These are phyloP conservation scores for Steccherinum ochraceum DNA, from an alignment of 768 basidiomycete genomes.

Conservation along the genomic window DNA sequence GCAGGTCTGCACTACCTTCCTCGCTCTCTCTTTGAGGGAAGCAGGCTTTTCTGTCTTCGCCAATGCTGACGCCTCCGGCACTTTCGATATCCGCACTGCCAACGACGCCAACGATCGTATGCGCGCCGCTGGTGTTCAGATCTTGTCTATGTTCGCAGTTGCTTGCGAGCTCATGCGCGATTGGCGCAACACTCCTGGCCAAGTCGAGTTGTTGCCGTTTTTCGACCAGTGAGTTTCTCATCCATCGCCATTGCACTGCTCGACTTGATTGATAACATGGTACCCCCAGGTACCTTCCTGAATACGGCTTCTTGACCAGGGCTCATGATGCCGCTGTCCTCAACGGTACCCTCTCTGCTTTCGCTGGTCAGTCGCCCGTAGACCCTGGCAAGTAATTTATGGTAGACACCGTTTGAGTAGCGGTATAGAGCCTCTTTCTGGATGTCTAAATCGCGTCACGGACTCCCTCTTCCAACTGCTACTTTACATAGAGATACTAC, in stretches of 20 bases:
- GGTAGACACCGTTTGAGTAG: no score
- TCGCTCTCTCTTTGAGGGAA: slow-evolving; percentile 38
- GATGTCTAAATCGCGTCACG: no score
- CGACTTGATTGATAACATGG: neutral
- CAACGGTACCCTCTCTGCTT: slow-evolving; percentile 7
- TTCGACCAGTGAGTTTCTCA: slow-evolving; percentile 34
- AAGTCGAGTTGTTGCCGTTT: slow-evolving; percentile 34
- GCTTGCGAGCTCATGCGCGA: slow-evolving; percentile 44
- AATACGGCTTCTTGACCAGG: slow-evolving; percentile 13
- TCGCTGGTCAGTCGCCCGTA: neutral
- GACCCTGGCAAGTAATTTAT: no score
- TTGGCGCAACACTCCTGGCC: slow-evolving; percentile 41
- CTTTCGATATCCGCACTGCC: slow-evolving; percentile 31
- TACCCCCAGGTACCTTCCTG: slow-evolving; percentile 4
- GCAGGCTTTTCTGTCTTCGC: slow-evolving; percentile 44
- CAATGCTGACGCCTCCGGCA: slow-evolving; percentile 41
- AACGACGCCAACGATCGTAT: slow-evolving; percentile 43
- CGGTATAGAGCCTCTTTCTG: no score
- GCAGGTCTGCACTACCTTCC: slow-evolving; percentile 44
- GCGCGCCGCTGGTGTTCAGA: slow-evolving; percentile 40
- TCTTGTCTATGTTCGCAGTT: slow-evolving; percentile 39
- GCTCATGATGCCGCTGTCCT: slow-evolving; percentile 12
- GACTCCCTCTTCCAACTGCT: no score
- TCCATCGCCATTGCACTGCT: neutral
- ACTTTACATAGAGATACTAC: no score